Conservation (phyloP, 371 early-diverging fungal genomes). For the Mucor lusitanicus region DNA sequence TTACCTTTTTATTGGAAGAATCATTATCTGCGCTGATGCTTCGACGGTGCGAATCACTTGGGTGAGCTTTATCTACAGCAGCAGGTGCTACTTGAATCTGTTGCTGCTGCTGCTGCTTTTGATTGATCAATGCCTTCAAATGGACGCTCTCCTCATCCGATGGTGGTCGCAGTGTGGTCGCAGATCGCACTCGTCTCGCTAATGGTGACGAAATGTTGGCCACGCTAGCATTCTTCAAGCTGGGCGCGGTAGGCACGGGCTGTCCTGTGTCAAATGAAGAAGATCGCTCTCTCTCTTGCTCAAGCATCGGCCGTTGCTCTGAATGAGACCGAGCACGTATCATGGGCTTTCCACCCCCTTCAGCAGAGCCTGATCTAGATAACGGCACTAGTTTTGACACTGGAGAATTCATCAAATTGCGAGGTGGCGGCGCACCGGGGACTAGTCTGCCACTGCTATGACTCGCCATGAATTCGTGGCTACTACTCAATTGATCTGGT, state of each 20-base stretch:
- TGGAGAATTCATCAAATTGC: conserved; percentile 17
- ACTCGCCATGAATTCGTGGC: background rate
- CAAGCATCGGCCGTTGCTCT: conserved; percentile 26
- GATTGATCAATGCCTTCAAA: conserved; percentile 27
- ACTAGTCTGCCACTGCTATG: conserved; percentile 6
- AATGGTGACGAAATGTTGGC: conserved; percentile 22
- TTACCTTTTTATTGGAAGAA: conserved; percentile 18
- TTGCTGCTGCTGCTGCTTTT: conserved; percentile 1
- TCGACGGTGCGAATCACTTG: conserved; percentile 29
- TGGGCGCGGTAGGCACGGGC: conserved; percentile 3
- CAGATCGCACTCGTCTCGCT: conserved; percentile 45
- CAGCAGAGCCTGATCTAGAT: conserved; percentile 18
- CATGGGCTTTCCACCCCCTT: conserved; percentile 22
- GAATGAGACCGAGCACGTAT: conserved; percentile 44
- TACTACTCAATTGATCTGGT: background rate
- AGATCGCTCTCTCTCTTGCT: background rate
- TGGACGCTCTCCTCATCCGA: conserved; percentile 31
- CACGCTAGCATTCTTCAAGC: background rate
- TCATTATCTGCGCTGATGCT: conserved; percentile 47
- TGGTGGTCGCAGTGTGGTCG: conserved; percentile 36
- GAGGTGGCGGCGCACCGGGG: conserved; percentile 6
- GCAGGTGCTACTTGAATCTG: background rate
- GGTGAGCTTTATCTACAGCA: background rate
- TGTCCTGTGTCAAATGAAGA: conserved; percentile 4
- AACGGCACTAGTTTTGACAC: conserved; percentile 31